Evolutionary conservation across 768 basidiomycete genomes (phyloP).

Genomic region (Lentinula aciculospora): DNA sequence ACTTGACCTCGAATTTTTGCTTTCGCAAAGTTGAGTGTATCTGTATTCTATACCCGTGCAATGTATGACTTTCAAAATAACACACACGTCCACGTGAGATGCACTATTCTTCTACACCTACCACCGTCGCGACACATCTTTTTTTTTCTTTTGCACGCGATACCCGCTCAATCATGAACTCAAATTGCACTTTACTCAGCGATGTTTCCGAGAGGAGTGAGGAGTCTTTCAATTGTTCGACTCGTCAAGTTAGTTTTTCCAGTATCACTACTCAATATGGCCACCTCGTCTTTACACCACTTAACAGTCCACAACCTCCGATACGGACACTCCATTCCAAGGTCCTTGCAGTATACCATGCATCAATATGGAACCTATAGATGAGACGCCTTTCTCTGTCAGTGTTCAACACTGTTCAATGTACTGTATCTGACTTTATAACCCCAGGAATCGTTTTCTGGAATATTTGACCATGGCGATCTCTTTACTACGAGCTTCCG

Average conservation of each 20-base stretch:
- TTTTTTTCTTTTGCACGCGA: not conserved
- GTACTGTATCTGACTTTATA: not conserved
- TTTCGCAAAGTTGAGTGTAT: too few relatives aligned
- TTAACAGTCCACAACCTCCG: not conserved
- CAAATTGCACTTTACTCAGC: not conserved
- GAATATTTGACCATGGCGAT: not conserved
- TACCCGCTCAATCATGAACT: not conserved
- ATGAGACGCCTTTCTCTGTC: conserved; percentile 7
- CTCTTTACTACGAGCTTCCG: not conserved
- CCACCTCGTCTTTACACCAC: not conserved
- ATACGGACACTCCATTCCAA: not conserved
- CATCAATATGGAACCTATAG: conserved; percentile 3
- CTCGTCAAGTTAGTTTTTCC: not conserved
- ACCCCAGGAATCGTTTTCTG: conserved; percentile 2
- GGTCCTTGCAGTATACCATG: not conserved
- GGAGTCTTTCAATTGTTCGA: not conserved
- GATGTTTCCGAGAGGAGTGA: not conserved
- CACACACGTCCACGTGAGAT: not conserved
- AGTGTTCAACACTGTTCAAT: not conserved
- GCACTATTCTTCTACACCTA: not conserved
- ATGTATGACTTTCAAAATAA: too few relatives aligned
- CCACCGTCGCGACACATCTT: not conserved
- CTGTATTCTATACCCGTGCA: too few relatives aligned
- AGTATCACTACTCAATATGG: not conserved
- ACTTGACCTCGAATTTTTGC: too few relatives aligned